Percentiles rank a stretch among this genome's conserved stretches.
These are phyloP conservation scores for Erythrobasidium hasegawianum DNA, from an alignment of 1,284 basidiomycete species.

Conservation along the genomic window DNA sequence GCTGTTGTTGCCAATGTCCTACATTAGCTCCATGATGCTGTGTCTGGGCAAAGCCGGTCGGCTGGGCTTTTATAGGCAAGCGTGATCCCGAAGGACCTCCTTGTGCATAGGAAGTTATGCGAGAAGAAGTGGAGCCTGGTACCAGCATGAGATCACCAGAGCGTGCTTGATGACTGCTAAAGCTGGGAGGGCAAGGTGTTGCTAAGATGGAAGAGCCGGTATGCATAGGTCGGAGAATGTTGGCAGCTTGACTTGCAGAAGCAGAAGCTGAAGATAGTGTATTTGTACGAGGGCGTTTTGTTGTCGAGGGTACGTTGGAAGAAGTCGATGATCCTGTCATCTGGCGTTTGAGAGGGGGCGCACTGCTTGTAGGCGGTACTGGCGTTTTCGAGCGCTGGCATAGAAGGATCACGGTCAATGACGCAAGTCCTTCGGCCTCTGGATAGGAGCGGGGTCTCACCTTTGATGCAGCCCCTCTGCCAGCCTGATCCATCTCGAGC, in stretches of 20 bases:
- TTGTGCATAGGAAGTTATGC: background rate
- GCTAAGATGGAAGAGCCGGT: background rate
- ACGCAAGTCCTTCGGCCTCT: too few relatives aligned
- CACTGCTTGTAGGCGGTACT: background rate
- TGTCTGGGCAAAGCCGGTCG: background rate
- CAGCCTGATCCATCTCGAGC: constrained; percentile 56
- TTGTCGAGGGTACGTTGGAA: background rate
- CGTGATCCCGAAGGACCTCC: background rate
- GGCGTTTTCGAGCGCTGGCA: background rate
- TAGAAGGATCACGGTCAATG: too few relatives aligned
- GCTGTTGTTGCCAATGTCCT: background rate
- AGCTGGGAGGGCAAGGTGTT: constrained; percentile 2
- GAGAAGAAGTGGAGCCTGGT: background rate
- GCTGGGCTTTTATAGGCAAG: background rate
- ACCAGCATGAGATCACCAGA: background rate
- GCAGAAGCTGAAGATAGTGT: background rate
- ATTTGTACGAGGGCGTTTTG: constrained; percentile 1
- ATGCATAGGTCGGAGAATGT: constrained; percentile 5
- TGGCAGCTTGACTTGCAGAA: background rate
- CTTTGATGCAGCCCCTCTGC: constrained; percentile 6
- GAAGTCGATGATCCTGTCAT: background rate
- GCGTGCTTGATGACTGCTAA: background rate
- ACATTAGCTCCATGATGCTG: background rate
- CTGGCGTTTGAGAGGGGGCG: constrained; percentile 1
- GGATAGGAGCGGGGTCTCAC: too few relatives aligned